phyloP scores from a whole-genome alignment of 768 basidiomycete species.

The Phaeotremella fagi region DNA sequence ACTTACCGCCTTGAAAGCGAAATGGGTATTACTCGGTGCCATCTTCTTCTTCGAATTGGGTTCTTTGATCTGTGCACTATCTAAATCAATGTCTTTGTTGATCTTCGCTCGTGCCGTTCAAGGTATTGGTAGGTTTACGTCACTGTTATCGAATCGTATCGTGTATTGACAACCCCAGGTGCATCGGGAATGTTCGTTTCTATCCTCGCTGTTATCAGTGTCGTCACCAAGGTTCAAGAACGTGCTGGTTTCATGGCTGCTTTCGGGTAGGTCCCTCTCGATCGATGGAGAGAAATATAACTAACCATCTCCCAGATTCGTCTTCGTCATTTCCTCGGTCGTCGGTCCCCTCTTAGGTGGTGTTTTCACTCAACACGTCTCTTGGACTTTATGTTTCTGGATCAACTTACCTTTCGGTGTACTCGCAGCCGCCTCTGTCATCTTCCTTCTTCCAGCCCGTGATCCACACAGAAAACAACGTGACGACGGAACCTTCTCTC shows the following conservation, averaged over 20 bases:
- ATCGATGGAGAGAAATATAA: background rate
- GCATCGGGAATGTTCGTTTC: slow-evolving; percentile 50
- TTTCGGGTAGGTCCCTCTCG: slow-evolving; percentile 21
- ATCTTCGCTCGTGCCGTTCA: slow-evolving; percentile 42
- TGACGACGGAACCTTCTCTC: background rate
- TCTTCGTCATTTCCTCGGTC: slow-evolving; percentile 41
- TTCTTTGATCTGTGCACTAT: slow-evolving; percentile 43
- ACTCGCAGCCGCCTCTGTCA: slow-evolving; percentile 46
- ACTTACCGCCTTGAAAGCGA: slow-evolving; percentile 43
- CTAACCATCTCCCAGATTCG: slow-evolving; percentile 5
- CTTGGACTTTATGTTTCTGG: slow-evolving; percentile 51
- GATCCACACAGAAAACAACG: slow-evolving; percentile 26
- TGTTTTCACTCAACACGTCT: slow-evolving; percentile 44
- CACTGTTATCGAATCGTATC: slow-evolving; percentile 9
- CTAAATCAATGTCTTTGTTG: slow-evolving; percentile 38
- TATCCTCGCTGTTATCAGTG: slow-evolving; percentile 51
- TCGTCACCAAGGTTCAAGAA: slow-evolving; percentile 32
- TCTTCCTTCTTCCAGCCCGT: slow-evolving; percentile 46
- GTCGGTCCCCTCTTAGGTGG: slow-evolving; percentile 49
- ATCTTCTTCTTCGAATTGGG: slow-evolving; percentile 49
- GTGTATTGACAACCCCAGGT: slow-evolving; percentile 2
- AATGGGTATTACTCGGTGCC: slow-evolving; percentile 45
- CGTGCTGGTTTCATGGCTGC: slow-evolving; percentile 43
- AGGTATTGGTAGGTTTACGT: slow-evolving; percentile 37
- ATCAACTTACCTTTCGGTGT: slow-evolving; percentile 44